Base-by-base conservation (phyloP, 2,329 filamentous ascomycete species). In the Elsinoe batatas region DNA sequence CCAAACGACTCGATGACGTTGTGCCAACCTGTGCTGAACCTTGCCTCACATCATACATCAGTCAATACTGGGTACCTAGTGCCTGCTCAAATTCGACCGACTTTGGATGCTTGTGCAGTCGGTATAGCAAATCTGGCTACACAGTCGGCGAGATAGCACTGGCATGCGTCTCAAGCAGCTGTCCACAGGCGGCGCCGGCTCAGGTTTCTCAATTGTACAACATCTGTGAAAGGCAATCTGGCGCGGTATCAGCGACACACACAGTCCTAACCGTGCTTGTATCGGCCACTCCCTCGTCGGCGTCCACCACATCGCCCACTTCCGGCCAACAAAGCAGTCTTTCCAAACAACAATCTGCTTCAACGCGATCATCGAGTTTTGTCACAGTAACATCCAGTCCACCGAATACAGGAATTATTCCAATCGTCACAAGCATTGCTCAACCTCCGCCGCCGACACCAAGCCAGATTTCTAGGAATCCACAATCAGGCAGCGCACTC, bases 91-190 rank as follows among this genome's bases (percentile, higher is more conserved):
- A 57, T 2, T 37, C 54, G 5, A 53, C 56, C 43, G 61, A 65
- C 42, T 53, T 64, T 10, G 53, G 56, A 1, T 69, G 67, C 54
- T 54, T 69, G 7, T 69, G 67, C 58, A 61, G 61, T 18, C 37
- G 60, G 26, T 68, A 68, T 58, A 65, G 65, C 58, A 56, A 59
- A 11, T 36, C 63, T 35, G 66, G 65, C 11, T 65, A 60, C 50
- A 65, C 66, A 2, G 57, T 70, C 8, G 68, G 68, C 22, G 68
- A 70, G 56, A 57, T 67, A 5, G 66, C 63, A 8, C 53, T 60
- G 11, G 42, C 46, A 5, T 62, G 61, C 49, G 53, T 60, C 8
- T 18, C 55, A 11, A 37, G 32, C 12, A 47, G 58, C 12, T 66
- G 64, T 47, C 22, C 56, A 20, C 13, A 57, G 13, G 17, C 49